These are phyloP conservation scores for Petasospora fabianii DNA, from an alignment of 1,139 yeast species.

Conservation along the genomic window DNA sequence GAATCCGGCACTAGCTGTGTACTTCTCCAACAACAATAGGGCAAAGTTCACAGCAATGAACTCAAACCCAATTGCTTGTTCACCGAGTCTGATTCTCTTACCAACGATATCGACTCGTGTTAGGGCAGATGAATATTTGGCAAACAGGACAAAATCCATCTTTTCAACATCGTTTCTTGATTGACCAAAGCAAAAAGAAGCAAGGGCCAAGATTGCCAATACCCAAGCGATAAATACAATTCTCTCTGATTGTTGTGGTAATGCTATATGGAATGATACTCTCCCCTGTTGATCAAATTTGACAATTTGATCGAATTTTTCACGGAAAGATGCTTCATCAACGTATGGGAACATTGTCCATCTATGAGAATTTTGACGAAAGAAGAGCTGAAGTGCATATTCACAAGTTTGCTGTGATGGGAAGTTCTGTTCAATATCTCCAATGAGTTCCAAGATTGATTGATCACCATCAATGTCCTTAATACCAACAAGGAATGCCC, in stretches of 20 bases:
- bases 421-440: slow-evolving; percentile 9
- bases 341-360: slow-evolving; percentile 13
- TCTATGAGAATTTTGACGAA: slow-evolving; percentile 13
- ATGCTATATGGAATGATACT: slow-evolving; percentile 4
- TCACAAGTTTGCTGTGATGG: slow-evolving; percentile 4
- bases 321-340: slow-evolving; percentile 9
- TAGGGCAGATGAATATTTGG: slow-evolving; percentile 14
- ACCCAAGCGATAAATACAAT: slow-evolving; percentile 12
- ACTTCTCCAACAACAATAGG: slow-evolving; percentile 11
- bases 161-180: slow-evolving; percentile 1
- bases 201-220: slow-evolving; percentile 7
- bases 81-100: slow-evolving; percentile 8
- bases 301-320: slow-evolving; percentile 1
- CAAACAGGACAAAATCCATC: slow-evolving; percentile 10
- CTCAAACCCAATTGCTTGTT: slow-evolving; percentile 7
- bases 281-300: slow-evolving; percentile 5
- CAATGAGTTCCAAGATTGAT: slow-evolving; percentile 5
- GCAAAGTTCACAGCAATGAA: slow-evolving; percentile 6
- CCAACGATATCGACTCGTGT: slow-evolving; percentile 13
- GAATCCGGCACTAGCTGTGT: slow-evolving; percentile 15
- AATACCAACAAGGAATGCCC: slow-evolving; percentile 10
- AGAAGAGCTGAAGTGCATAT: slow-evolving; percentile 6
- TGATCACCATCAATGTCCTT: slow-evolving; percentile 8
- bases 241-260: slow-evolving; percentile 4
- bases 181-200: slow-evolving; percentile 11